Conservation (phyloP, 768 basidiomycete species). For the Rhodotorula babjevae region DNA sequence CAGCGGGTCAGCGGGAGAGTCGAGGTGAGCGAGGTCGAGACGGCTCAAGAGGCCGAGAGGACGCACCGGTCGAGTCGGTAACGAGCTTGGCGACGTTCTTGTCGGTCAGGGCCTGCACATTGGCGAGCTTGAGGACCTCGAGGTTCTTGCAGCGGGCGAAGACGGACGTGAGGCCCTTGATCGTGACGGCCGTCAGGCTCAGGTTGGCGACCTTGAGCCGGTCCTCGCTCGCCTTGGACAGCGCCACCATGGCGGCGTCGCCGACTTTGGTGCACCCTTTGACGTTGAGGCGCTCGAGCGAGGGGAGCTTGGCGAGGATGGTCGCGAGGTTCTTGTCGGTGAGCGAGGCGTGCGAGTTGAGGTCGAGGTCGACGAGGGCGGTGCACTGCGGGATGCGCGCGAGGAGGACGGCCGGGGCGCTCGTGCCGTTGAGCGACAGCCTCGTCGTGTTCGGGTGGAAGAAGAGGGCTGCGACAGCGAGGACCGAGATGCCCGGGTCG, state of each 20-base stretch:
- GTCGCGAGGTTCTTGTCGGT: conserved; percentile 26
- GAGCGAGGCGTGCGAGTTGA: conserved; percentile 15
- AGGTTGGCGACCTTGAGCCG: conserved; percentile 31
- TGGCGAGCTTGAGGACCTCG: conserved; percentile 40
- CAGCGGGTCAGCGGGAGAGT: too few relatives aligned
- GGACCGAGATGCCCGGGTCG: conserved; percentile 21
- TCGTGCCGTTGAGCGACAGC: conserved; percentile 17
- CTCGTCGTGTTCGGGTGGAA: conserved; percentile 20
- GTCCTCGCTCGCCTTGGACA: conserved; percentile 20
- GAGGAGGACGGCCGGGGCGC: conserved; percentile 29
- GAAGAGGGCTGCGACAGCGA: conserved; percentile 26
- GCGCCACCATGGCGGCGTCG: conserved; percentile 31
- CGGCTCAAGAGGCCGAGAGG: not conserved
- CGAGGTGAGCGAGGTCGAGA: accelerated
- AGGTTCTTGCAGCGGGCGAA: conserved; percentile 29
- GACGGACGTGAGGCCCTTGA: conserved; percentile 32
- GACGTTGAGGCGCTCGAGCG: conserved; percentile 33
- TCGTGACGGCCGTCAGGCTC: conserved; percentile 35
- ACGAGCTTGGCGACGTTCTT: conserved; percentile 21
- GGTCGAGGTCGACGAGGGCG: conserved; percentile 30
- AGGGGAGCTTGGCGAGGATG: conserved; percentile 26
- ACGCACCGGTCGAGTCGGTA: conserved; percentile 13
- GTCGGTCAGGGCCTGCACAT: conserved; percentile 34
- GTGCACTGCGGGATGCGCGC: conserved; percentile 31
- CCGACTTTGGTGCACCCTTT: conserved; percentile 39